Conservation (phyloP, 768 basidiomycete species). For the Lyophyllum semitale region DNA sequence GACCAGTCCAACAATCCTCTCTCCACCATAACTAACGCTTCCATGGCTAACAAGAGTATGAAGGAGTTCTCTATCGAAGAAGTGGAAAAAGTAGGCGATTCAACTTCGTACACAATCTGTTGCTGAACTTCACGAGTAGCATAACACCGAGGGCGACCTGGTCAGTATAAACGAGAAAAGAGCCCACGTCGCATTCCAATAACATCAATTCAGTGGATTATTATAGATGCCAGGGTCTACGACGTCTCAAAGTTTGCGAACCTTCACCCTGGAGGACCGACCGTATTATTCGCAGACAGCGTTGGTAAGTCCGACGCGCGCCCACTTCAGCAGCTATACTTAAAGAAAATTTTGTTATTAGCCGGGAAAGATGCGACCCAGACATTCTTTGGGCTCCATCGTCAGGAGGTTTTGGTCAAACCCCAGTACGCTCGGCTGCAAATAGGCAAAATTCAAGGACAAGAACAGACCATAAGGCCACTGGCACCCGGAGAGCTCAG, state of each 20-base stretch:
- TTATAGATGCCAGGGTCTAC: constrained; percentile 81
- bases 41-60: constrained; percentile 13
- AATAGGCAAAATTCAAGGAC: constrained; percentile 61
- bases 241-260: constrained; percentile 79
- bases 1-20: too few species aligned
- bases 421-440: constrained; percentile 75
- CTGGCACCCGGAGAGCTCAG: constrained; percentile 66
- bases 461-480: constrained; percentile 56
- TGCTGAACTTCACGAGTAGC: constrained; percentile 46
- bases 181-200: not conserved
- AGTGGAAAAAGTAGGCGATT: constrained; percentile 59
- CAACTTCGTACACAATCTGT: not conserved
- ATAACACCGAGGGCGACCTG: constrained; percentile 84
- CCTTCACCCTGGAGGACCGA: constrained; percentile 83
- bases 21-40: not conserved
- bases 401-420: constrained; percentile 74
- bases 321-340: not conserved
- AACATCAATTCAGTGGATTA: constrained; percentile 61
- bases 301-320: constrained; percentile 52
- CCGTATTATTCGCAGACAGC: constrained; percentile 64
- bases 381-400: constrained; percentile 84
- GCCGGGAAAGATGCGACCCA: constrained; percentile 82
- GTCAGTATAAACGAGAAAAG: constrained; percentile 38
- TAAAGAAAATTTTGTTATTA: constrained; percentile 13
- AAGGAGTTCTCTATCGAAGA: constrained; percentile 58